These are phyloP conservation scores for Diplotaxis tenuifolia DNA, from an alignment of 345 rosid species.

Conservation along the genomic window DNA sequence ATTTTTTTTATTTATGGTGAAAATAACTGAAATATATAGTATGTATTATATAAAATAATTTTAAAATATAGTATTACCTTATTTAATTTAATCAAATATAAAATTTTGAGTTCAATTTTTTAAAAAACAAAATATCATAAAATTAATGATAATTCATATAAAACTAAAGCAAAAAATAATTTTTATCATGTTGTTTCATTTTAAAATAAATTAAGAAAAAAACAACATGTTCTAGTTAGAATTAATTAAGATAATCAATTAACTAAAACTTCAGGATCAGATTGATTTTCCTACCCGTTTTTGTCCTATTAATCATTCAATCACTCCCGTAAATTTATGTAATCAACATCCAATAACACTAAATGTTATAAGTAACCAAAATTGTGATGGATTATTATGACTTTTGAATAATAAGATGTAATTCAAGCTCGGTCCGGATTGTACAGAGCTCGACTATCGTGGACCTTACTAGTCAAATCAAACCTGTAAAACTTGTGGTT, in stretches of 20 bases:
- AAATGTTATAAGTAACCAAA: neutral
- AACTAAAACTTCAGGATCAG: neutral
- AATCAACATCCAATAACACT: neutral
- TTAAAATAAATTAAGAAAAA: too few species aligned
- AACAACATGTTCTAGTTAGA: too few species aligned
- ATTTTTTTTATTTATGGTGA: too few species aligned
- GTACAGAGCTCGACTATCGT: neutral
- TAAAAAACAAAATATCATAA: too few species aligned
- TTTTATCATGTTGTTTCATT: too few species aligned
- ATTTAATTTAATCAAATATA: too few species aligned
- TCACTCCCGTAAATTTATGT: neutral
- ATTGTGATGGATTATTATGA: neutral
- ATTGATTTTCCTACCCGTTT: neutral
- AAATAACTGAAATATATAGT: too few species aligned
- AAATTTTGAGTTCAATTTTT: too few species aligned
- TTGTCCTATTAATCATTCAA: neutral
- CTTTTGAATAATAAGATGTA: neutral
- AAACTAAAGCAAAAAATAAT: too few species aligned
- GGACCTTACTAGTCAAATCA: neutral
- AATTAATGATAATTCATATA: too few species aligned
- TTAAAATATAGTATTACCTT: too few species aligned
- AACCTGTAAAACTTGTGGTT: neutral
- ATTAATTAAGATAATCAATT: slow-evolving; percentile 10
- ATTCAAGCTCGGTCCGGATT: neutral
- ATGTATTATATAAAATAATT: too few species aligned